These are phyloP conservation scores for Aechmea fasciata DNA, from an alignment of 176 grass and related monocot genomes.

Conservation along the genomic window DNA sequence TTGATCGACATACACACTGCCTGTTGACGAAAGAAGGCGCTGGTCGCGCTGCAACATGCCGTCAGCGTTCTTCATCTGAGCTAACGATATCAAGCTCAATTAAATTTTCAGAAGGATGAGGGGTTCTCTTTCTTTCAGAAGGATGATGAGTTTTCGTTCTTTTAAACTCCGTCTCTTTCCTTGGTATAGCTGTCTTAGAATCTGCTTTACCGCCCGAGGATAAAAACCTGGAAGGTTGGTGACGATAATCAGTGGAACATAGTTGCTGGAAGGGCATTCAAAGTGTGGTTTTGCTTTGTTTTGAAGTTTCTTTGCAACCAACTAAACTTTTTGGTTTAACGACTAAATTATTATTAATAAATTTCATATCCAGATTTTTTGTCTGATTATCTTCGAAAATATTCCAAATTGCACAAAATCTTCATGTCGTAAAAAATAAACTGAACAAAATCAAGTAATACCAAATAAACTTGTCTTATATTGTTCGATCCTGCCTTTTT, in stretches of 20 bases:
- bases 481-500: no score
- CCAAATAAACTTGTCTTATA: no score
- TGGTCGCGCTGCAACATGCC: neutral
- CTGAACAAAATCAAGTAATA: neutral
- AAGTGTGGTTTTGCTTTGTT: neutral
- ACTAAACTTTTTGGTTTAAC: no score
- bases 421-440: no score
- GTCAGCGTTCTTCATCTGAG: slow-evolving; percentile 72
- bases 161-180: slow-evolving; percentile 41
- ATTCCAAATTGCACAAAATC: neutral
- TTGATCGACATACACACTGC: neutral
- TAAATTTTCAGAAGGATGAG: slow-evolving; percentile 34
- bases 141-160: slow-evolving; percentile 35
- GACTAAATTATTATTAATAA: no score
- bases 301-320: no score
- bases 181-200: slow-evolving; percentile 17
- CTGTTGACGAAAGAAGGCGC: neutral
- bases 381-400: neutral
- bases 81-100: slow-evolving; percentile 71
- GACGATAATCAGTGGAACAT: neutral
- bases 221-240: slow-evolving; percentile 23
- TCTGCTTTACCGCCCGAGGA: slow-evolving; percentile 22
- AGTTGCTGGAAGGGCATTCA: neutral
- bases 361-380: no score
- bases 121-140: slow-evolving; percentile 34